Base-by-base conservation (phyloP, 352 stramenopile species). In the Pilasporangium apinafurcum region DNA sequence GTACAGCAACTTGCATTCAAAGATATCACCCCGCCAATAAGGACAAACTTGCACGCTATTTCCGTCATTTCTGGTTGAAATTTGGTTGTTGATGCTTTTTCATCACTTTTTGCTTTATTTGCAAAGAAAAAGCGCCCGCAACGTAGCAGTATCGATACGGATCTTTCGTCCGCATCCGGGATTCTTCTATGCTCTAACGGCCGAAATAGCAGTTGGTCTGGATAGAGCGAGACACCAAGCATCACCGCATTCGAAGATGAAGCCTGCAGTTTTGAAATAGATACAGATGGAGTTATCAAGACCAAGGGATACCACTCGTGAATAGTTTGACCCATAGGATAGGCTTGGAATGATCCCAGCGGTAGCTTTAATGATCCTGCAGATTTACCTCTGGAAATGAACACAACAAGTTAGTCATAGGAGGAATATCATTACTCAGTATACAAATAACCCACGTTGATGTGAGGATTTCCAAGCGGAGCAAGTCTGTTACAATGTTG, bases 291-390 rank as follows among this genome's bases (percentile, higher is more conserved):
- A 28, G 30, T 32, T 30, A 21, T n/a, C 29, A 8, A 51, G 16
- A 41, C 18, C 8, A 68, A n/a, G 2, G 39, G 22, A 25, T 72
- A 38, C 59, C 44, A 67, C 8, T 63, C 62, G 18, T 13, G 31
- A 12, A 48, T 29, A 21, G 45, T 51, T n/a, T 57, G 41, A 5
- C 35, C 51, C 9, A 28, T 20, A 5, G 29, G 29, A 8, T 34
- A 38, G 3, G 51, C 38, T 8, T 53, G 36, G 6, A 74, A 30
- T 0, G 41, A 42, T 16, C 48, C 41, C 10, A 74, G 35, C 2
- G 63, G 63, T 1, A 70, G 48, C 44, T 68, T 74, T 17, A 74
- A 33, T 13, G 63, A 65, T 3, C 59, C 63, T 31, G 70, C 22
- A 24, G 32, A 29, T 42, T 56, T 59, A 13, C 63, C 63, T 34